Conservation (phyloP, 768 basidiomycete genomes). For the Hypholoma sublateritium region DNA sequence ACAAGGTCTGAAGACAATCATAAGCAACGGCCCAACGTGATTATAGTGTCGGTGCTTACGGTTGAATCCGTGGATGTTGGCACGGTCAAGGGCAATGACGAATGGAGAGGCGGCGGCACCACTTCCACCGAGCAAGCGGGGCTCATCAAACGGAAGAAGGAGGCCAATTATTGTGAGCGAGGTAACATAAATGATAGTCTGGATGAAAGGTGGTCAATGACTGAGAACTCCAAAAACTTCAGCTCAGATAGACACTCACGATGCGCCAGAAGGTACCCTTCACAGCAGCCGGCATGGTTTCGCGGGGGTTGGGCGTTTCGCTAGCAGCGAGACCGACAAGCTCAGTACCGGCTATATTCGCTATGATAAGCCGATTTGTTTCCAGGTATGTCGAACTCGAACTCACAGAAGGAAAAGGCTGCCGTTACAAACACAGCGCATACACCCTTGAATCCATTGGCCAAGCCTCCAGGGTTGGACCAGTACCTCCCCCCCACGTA, state of each 20-base stretch:
- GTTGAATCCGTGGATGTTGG: conserved; percentile 39
- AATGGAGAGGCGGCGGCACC: conserved; percentile 46
- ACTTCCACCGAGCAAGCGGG: conserved; percentile 34
- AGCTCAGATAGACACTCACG: conserved; percentile 19
- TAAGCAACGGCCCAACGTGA: background rate
- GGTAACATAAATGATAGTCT: conserved; percentile 45
- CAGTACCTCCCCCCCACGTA: conserved; percentile 41
- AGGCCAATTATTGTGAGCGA: conserved; percentile 45
- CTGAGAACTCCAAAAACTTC: background rate
- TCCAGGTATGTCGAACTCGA: background rate
- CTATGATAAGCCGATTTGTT: background rate
- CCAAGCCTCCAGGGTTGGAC: conserved; percentile 39
- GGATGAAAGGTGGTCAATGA: background rate
- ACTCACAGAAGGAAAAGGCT: conserved; percentile 41
- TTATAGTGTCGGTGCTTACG: conserved; percentile 24
- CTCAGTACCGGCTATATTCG: conserved; percentile 40
- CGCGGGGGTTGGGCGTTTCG: conserved; percentile 46
- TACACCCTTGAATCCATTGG: conserved; percentile 46
- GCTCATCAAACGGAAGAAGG: conserved; percentile 35
- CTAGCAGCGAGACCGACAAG: conserved; percentile 45
- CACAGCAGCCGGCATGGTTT: conserved; percentile 43
- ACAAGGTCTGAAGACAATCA: conserved; percentile 28
- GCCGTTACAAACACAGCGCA: conserved; percentile 48
- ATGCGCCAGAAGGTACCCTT: conserved; percentile 52
- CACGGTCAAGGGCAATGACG: conserved; percentile 41